phyloP scores from a whole-genome alignment of 2,329 filamentous ascomycete species.

The Uncinocarpus reesii region DNA sequence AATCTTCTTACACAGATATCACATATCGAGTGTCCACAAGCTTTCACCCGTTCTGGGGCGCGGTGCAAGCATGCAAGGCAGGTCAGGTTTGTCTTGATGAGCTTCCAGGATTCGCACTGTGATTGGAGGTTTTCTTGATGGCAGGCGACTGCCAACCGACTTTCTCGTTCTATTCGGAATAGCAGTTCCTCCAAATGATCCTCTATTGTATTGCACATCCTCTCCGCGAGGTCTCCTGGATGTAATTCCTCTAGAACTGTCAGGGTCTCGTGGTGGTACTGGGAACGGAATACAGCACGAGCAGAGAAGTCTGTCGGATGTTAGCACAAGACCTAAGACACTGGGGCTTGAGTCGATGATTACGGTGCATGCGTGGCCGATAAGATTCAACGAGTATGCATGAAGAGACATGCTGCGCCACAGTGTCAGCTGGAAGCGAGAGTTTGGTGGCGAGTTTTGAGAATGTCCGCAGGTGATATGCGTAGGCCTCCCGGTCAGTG shows the following conservation, averaged over 20 bases:
- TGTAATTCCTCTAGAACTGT: neutral
- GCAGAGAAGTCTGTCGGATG: too few species aligned
- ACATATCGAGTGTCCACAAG: neutral
- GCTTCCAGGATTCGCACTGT: neutral
- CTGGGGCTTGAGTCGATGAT: too few species aligned
- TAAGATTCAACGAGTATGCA: too few species aligned
- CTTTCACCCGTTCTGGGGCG: neutral
- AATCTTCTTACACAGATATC: neutral
- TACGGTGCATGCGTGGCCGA: too few species aligned
- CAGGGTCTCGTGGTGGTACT: slow-evolving; percentile 13
- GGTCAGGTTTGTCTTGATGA: neutral
- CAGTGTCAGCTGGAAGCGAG: too few species aligned
- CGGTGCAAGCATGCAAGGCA: neutral
- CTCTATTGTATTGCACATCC: neutral
- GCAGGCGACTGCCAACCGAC: neutral
- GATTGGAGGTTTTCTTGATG: neutral
- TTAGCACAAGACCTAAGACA: too few species aligned
- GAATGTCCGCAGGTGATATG: too few species aligned
- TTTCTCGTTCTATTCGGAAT: neutral
- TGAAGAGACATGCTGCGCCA: too few species aligned
- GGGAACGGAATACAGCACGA: slow-evolving; percentile 13
- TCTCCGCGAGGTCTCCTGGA: neutral
- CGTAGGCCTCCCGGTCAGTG: too few species aligned
- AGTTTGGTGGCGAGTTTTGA: too few species aligned
- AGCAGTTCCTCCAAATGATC: neutral